Base-by-base conservation (phyloP, 768 basidiomycete species). In the Rhodotorula toruloides region DNA sequence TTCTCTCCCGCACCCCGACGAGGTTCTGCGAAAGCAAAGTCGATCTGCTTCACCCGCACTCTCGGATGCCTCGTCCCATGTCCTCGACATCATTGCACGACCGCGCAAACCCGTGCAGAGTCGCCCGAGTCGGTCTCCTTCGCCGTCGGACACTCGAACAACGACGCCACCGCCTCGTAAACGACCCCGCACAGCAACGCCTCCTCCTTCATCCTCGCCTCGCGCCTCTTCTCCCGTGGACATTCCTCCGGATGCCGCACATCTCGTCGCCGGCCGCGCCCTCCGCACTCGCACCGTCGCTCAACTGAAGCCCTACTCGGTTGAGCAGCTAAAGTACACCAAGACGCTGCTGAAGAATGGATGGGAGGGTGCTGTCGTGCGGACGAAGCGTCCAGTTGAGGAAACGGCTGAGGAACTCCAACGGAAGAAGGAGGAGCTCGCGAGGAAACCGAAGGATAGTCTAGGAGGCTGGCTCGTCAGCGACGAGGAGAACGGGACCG, bases 351-450 rank as follows among this genome's bases (percentile, higher is more conserved):
- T 63, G 27, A 32, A 32, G 25, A 71, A 70, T 48, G 64, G 67
- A 0, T 74, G 73, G 73, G 59, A 58, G 13, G 73, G 69, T 49
- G 73, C 73, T 5, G 70, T 74, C 36, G 65, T 74, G 12, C 44
- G 56, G 3, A 56, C 60, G 17, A 36, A 43, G 12, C 34, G 46
- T 19, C 53, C 53, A 9, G 58, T 54, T 4, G 67, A 69, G 46
- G n/a, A 44, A 36, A 58, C 55, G 4, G 39, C 58, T 0, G 61
- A 55, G 32, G 69, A 71, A 29, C 37, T 67, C 19, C 14, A 29
- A 47, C 14, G 63, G 46, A 64, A 44, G 42, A 73, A 68, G 52
- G 32, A 40, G 27, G 58, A 46, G 17, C 37, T 25, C 29, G 59
- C 32, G 21, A 16, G n/a, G 14, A 34, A 22, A 36, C 46, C 42